Percentiles rank a stretch among this genome's conserved stretches.
Conservation (phyloP, 2,329 filamentous ascomycete genomes). For the Leptographium lundbergii region DNA sequence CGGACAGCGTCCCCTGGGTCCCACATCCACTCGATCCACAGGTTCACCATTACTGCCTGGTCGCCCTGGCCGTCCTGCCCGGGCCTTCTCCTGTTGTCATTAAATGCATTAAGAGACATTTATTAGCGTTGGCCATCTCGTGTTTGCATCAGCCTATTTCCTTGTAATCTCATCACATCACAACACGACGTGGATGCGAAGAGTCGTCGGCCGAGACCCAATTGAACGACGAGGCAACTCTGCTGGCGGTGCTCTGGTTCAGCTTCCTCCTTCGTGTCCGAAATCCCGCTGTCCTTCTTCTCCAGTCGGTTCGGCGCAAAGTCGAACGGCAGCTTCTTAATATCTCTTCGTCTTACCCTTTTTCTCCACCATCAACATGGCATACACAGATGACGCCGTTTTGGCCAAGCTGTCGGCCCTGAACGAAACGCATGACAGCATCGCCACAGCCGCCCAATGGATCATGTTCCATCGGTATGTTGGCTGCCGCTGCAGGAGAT, state of each 20-base stretch:
- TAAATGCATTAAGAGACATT: not conserved
- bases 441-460: conserved; percentile 94
- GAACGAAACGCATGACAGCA: conserved; percentile 96
- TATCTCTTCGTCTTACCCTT: not conserved
- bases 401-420: conserved; percentile 88
- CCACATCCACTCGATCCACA: not conserved
- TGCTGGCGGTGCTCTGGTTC: not conserved
- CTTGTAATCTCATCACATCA: not conserved
- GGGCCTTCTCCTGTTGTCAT: not conserved
- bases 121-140: not conserved
- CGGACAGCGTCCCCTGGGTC: not conserved
- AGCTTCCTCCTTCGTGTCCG: not conserved
- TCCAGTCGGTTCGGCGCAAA: not conserved
- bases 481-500: not conserved
- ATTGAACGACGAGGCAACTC: not conserved
- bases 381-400: conserved; percentile 91
- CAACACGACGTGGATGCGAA: not conserved
- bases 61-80: not conserved
- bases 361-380: conserved; percentile 42
- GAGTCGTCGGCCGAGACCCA: not conserved
- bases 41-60: not conserved
- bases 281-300: not conserved
- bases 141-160: not conserved
- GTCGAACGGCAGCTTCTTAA: not conserved
- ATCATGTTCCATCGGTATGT: conserved; percentile 94